Base-by-base conservation (phyloP, 495 filamentous ascomycete species). In the Penicillium waksmanii region DNA sequence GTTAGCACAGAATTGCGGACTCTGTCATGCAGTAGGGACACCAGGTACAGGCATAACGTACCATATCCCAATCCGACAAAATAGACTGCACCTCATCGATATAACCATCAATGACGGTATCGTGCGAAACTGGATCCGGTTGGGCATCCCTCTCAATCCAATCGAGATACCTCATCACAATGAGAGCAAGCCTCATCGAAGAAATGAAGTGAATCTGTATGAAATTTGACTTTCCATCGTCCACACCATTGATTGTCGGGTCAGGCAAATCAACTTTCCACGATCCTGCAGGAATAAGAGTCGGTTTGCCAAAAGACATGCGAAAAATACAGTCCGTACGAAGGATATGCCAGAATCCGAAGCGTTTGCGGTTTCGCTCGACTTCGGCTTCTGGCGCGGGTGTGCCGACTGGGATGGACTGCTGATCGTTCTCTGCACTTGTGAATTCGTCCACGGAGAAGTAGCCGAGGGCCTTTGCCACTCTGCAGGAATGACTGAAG, bases 141-240 rank as follows among this genome's bases (percentile, higher is more conserved):
- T 60, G 35, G 1, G 43, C 15, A 36, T 53, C 15, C 1, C 18
- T 1, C 18, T 62, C 60, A 13, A 53, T 18, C 25, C 53, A 51
- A 3, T 68, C 62, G n/a, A 65, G 43, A 25, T 61, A 68, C 35
- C 57, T 55, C 53, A 68, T 23, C 18, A 56, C 18, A 1, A 63
- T 57, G 10, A 68, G 34, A 1, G 62, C 56, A 9, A 60, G 56
- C 8, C 66, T 56, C 66, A 68, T 68, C 10, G 59, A 65, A 34
- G 62, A 62, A 11, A 68, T 47, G n/a, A 68, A 68, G 51, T 68
- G 66, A 33, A 68, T 68, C 21, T 68, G 62, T 13, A 68, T 51
- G 21, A 61, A 60, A 4, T 53, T 55, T 7, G 61, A 64, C 5
- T 58, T 58, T 21, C 23, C 51, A 46, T 68, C 31, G 23, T 60